Evolutionary conservation across 345 rosid species (phyloP).

Genomic region (Mallotus nudiflorus): DNA sequence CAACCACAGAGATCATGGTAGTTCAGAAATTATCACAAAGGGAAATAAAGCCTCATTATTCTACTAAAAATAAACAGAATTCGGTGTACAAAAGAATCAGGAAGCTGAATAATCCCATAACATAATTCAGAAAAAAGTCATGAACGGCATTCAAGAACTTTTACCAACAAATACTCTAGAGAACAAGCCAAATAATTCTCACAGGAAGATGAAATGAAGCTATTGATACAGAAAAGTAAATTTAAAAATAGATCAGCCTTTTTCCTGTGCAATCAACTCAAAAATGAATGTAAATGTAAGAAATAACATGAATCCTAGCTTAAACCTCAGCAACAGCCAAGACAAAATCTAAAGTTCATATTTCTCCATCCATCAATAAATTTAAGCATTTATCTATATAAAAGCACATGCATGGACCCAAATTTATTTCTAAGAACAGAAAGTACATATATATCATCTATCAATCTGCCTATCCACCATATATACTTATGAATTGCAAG

Average conservation of each 20-base stretch:
- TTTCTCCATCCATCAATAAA: background rate
- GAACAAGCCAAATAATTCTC: background rate
- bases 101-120: too few relatives aligned
- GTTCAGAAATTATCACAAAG: background rate
- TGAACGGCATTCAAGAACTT: background rate
- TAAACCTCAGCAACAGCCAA: background rate
- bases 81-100: background rate
- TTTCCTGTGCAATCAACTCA: background rate
- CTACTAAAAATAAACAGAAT: background rate
- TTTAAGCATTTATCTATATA: background rate
- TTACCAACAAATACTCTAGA: constrained; percentile 1
- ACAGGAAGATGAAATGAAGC: background rate
- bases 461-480: background rate
- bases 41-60: background rate
- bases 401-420: background rate
- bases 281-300: background rate
- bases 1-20: constrained; percentile 16
- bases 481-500: constrained; percentile 7
- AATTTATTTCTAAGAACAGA: background rate
- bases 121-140: background rate
- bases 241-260: background rate
- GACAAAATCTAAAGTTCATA: background rate
- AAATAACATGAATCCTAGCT: background rate
- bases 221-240: background rate
- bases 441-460: background rate